A percentile compares a stretch with the other conserved stretches of the same genome.
Evolutionary conservation across 306 rosid species (phyloP).

Genomic region (Pyrus bretschneideri): DNA sequence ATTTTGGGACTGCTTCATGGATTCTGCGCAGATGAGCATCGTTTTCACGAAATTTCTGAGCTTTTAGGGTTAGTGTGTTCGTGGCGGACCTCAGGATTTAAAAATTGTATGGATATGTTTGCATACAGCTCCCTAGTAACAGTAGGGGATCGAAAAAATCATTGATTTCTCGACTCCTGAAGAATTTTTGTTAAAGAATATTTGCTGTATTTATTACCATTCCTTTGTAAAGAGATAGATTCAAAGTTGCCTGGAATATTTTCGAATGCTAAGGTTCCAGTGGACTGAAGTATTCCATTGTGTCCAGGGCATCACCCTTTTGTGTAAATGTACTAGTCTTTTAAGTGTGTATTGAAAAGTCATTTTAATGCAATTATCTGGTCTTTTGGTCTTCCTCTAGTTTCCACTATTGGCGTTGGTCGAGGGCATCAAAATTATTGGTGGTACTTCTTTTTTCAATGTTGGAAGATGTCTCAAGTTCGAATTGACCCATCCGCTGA

Average conservation of each 20-base stretch:
- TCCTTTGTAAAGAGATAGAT: constrained; percentile 23
- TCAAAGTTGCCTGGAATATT: neutral
- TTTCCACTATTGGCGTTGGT: neutral
- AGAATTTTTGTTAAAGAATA: neutral
- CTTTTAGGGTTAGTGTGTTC: neutral
- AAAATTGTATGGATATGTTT: neutral
- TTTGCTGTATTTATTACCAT: constrained; percentile 18
- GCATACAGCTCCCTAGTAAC: constrained; percentile 4
- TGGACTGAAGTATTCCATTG: neutral
- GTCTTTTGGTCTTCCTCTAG: neutral
- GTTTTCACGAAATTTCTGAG: neutral
- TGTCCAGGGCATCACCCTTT: constrained; percentile 5
- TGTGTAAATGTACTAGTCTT: constrained; percentile 16
- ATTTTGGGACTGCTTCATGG: constrained; percentile 16
- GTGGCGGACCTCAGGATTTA: neutral
- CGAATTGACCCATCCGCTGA: neutral
- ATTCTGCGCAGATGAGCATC: constrained; percentile 3
- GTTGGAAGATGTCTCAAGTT: neutral
- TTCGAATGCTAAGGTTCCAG: constrained; percentile 1
- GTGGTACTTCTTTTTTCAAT: neutral
- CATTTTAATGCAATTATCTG: neutral
- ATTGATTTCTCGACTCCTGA: constrained; percentile 8
- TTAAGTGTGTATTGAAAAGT: neutral
- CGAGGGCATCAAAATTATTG: too few species aligned
- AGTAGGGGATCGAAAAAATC: neutral